Base-by-base conservation (phyloP, 148 eudicot species). In the Spergularia bocconei region DNA sequence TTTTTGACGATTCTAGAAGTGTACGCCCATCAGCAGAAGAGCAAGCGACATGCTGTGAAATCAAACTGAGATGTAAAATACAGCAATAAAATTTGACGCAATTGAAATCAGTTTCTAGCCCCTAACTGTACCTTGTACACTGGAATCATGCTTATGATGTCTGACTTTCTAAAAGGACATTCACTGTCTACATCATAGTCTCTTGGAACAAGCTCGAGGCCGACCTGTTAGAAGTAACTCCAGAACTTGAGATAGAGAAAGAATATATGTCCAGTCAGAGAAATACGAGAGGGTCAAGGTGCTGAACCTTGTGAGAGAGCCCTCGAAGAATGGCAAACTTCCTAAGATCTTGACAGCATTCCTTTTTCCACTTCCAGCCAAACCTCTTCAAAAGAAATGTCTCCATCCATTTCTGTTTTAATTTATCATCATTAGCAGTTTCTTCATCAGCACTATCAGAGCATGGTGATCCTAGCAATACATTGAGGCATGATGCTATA, bases 21-120 rank as follows among this genome's bases (percentile, higher is more conserved):
- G 92, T 89, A 75, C 98, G 96, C 13, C 98, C 98, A 86, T 93
- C 98, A 55, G 98, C 98, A 82, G 98, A 89, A 72, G 98, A 93
- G 80, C 98, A 93, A 63, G 98, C 97, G 78, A 83, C 96, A 81
- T 94, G 98, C 98, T 89, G 87, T 68, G 72, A 65, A 79, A 63
- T 59, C 39, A 73, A 47, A 75, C 48, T 62, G 52, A 71, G 21
- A 55, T 67, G 38, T 84, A 52, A 50, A 84, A 74, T 72, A 66
- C 76, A 21, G 63, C 29, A 55, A 47, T 38, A 33, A 57, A 62
- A 61, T 59, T 67, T 63, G 10, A 74, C 55, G 62, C 41, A 39
- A 16, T 69, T 48, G 69, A 25, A 14, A 53, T 13, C 15, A 57
- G 13, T 13, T 66, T 77, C 13, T 61, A 16, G 73, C 61, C 25